Evolutionary conservation across 1,284 basidiomycete species (phyloP).

Genomic region (Malassezia pachydermatis): DNA sequence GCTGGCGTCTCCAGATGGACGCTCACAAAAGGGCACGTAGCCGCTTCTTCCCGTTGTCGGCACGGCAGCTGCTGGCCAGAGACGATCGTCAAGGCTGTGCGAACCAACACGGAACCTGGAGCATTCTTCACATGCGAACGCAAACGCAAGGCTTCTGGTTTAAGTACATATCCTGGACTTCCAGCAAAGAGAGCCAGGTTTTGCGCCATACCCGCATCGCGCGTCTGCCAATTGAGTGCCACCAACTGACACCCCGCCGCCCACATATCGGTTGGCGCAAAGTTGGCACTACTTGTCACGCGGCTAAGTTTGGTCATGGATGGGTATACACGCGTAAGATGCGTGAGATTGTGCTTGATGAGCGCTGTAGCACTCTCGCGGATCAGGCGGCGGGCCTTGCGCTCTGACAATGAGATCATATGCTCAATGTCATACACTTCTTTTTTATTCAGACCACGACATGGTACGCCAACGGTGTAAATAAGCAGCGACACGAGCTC

Average conservation of each 20-base stretch:
- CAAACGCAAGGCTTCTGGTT: constrained; percentile 66
- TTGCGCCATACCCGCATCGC: constrained; percentile 58
- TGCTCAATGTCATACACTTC: constrained; percentile 76
- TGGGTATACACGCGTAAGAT: constrained; percentile 82
- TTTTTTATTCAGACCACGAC: constrained; percentile 80
- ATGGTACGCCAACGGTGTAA: constrained; percentile 93
- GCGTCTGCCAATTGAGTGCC: constrained; percentile 95
- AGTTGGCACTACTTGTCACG: constrained; percentile 57
- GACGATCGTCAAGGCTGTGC: constrained; percentile 54
- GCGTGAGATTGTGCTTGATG: constrained; percentile 75
- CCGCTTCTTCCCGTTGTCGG: constrained; percentile 15
- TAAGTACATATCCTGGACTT: constrained; percentile 76
- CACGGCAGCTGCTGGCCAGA: constrained; percentile 83
- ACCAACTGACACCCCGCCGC: constrained; percentile 82
- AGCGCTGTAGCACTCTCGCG: constrained; percentile 54
- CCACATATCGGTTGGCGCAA: constrained; percentile 81
- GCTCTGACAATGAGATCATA: constrained; percentile 86
- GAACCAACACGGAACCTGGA: constrained; percentile 22
- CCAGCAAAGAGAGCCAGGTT: constrained; percentile 94
- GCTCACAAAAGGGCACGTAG: constrained; percentile 32
- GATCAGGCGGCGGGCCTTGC: constrained; percentile 35
- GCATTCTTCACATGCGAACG: constrained; percentile 46
- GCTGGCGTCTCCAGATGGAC: constrained; percentile 20
- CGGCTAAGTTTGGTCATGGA: constrained; percentile 57
- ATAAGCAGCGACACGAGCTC: constrained; percentile 68